Evolutionary conservation across 2,329 filamentous ascomycete genomes (phyloP).

Genomic region (Alternaria hordeiaustralica): DNA sequence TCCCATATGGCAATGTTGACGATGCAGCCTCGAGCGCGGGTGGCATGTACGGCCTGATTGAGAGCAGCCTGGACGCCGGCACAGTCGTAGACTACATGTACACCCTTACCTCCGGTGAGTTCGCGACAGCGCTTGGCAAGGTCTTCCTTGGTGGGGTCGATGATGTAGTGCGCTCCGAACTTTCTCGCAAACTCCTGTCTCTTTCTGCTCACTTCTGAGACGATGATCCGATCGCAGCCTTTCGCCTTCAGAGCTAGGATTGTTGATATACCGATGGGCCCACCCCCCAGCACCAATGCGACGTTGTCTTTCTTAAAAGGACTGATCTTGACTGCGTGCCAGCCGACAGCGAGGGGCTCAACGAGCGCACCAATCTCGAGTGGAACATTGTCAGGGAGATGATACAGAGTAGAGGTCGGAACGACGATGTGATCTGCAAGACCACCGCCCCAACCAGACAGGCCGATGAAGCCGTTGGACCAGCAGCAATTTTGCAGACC

Average conservation of each 20-base stretch:
- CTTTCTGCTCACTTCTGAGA: slow-evolving; percentile 58
- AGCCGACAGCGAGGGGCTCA: slow-evolving; percentile 62
- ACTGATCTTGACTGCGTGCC: slow-evolving; percentile 62
- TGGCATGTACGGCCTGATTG: slow-evolving; percentile 56
- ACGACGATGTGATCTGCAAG: slow-evolving; percentile 60
- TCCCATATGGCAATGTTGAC: slow-evolving; percentile 65
- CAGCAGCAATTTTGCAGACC: slow-evolving; percentile 62
- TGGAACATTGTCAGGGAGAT: slow-evolving; percentile 59
- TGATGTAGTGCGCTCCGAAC: slow-evolving; percentile 60
- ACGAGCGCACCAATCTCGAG: slow-evolving; percentile 61
- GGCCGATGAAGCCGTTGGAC: slow-evolving; percentile 60
- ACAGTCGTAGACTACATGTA: slow-evolving; percentile 60
- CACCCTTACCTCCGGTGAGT: slow-evolving; percentile 55
- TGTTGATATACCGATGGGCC: slow-evolving; percentile 58
- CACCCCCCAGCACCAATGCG: slow-evolving; percentile 59
- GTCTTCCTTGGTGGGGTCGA: slow-evolving; percentile 59
- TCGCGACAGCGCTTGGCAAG: slow-evolving; percentile 53
- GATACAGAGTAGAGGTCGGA: slow-evolving; percentile 54
- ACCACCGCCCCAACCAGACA: slow-evolving; percentile 61
- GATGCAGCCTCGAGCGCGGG: slow-evolving; percentile 58
- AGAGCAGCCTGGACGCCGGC: slow-evolving; percentile 61
- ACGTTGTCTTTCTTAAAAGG: slow-evolving; percentile 56
- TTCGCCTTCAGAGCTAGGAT: slow-evolving; percentile 41
- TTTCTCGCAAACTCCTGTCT: slow-evolving; percentile 58
- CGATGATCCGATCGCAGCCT: slow-evolving; percentile 55